A percentile compares a stretch with the other conserved stretches of the same genome.
Evolutionary conservation across 177 flowering plant genomes (phyloP).

Genomic region (Vitis hybrid): DNA sequence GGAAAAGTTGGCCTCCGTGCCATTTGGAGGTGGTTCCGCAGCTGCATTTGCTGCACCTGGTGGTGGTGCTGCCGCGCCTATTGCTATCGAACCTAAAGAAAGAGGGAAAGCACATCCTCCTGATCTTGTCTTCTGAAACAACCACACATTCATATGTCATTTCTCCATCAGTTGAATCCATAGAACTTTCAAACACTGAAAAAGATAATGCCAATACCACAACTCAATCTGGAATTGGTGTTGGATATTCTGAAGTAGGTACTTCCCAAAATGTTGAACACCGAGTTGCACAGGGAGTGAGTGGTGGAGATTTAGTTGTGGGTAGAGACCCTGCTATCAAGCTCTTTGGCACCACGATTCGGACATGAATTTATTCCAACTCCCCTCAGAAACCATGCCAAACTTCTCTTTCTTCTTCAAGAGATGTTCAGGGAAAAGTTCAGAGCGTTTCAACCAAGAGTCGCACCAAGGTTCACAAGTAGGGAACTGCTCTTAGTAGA

Average conservation of each 20-base stretch:
- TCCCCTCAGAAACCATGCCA: constrained; percentile 31
- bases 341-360: no score
- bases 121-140: constrained; percentile 2
- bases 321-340: no score
- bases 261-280: constrained; percentile 32
- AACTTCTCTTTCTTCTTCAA: constrained; percentile 27
- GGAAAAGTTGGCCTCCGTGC: no score
- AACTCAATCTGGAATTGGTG: constrained; percentile 17
- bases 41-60: no score
- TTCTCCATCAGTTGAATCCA: constrained; percentile 20
- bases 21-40: no score
- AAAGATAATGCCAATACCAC: constrained; percentile 28
- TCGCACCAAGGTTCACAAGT: constrained; percentile 96
- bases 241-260: constrained; percentile 21
- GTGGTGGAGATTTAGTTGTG: no score
- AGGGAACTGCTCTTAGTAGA: constrained; percentile 86
- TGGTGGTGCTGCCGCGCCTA: no score
- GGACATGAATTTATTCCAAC: no score
- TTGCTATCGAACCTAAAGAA: no score
- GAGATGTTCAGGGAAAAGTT: constrained; percentile 52
- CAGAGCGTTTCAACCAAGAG: constrained; percentile 64
- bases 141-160: constrained; percentile 17
- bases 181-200: constrained; percentile 15
- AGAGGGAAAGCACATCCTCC: no score
- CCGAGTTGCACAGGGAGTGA: constrained; percentile 17